phyloP scores from a whole-genome alignment of 2,329 filamentous ascomycete species.

The Penicillium sp. region DNA sequence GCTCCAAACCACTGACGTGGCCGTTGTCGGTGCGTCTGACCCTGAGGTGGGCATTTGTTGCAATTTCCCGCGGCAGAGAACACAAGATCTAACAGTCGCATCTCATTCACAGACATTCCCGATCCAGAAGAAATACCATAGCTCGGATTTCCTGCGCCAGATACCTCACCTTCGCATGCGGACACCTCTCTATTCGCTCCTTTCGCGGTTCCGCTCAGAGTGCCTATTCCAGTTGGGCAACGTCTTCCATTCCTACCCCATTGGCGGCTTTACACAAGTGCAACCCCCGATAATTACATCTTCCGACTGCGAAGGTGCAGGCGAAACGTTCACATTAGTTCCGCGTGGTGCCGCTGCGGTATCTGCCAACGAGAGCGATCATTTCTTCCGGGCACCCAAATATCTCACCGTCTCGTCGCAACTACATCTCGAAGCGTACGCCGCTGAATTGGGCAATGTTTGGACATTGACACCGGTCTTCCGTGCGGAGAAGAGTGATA shows the following conservation, averaged over 20 bases:
- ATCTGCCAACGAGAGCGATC: slow-evolving; percentile 39
- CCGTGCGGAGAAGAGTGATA: slow-evolving; percentile 88
- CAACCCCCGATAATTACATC: slow-evolving; percentile 94
- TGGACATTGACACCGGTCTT: slow-evolving; percentile 95
- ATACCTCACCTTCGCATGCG: slow-evolving; percentile 83
- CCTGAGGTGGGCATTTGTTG: slow-evolving; percentile 60
- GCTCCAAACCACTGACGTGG: slow-evolving; percentile 68
- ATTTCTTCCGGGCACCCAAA: slow-evolving; percentile 83
- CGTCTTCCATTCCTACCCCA: slow-evolving; percentile 66
- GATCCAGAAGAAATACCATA: slow-evolving; percentile 95
- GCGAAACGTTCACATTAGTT: slow-evolving; percentile 79
- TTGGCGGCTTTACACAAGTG: slow-evolving; percentile 63
- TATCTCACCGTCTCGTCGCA: slow-evolving; percentile 95
- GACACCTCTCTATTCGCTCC: slow-evolving; percentile 72
- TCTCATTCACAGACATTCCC: slow-evolving; percentile 67
- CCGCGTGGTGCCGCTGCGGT: slow-evolving; percentile 40
- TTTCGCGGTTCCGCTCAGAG: slow-evolving; percentile 80
- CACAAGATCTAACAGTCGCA: slow-evolving; percentile 9
- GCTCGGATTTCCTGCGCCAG: slow-evolving; percentile 79
- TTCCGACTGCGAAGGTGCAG: slow-evolving; percentile 94
- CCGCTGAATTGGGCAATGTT: slow-evolving; percentile 82
- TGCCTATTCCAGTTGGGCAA: slow-evolving; percentile 68
- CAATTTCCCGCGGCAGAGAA: background rate
- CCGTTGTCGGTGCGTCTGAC: slow-evolving; percentile 73
- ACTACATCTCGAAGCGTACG: slow-evolving; percentile 87